Conservation (phyloP, 805 yeast genomes). For the Naumovozyma baii region DNA sequence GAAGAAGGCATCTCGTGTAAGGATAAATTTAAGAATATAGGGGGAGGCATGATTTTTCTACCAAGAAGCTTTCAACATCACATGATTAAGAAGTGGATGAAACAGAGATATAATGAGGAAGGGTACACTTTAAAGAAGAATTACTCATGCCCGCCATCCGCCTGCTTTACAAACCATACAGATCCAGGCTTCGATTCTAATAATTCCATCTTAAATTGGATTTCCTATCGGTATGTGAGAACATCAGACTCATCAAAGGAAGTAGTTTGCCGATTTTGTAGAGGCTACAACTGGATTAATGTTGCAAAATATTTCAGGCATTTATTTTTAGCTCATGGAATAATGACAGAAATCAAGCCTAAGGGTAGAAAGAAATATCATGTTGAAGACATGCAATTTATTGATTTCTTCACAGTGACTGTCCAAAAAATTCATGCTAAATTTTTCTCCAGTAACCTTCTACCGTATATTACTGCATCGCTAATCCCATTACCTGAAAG, state of each 20-base stretch:
- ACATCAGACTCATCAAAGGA: slow-evolving; percentile 6
- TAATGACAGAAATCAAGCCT: slow-evolving; percentile 6
- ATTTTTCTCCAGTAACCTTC: slow-evolving; percentile 9
- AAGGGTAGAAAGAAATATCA: neutral
- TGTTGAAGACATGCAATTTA: neutral
- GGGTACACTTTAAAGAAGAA: slow-evolving; percentile 11
- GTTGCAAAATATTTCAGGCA: slow-evolving; percentile 10
- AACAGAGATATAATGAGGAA: slow-evolving; percentile 5
- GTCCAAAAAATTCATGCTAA: slow-evolving; percentile 4
- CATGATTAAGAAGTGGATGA: slow-evolving; percentile 10
- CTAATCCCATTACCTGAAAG: slow-evolving; percentile 14
- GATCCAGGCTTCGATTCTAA: neutral
- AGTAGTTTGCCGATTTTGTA: slow-evolving; percentile 16
- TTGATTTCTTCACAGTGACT: slow-evolving; percentile 3
- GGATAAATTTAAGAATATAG: neutral
- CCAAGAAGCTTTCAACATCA: slow-evolving; percentile 20
- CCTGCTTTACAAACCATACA: slow-evolving; percentile 1
- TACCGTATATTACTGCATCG: slow-evolving; percentile 5
- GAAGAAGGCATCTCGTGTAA: slow-evolving; percentile 2
- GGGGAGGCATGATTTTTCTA: neutral
- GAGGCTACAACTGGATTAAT: slow-evolving; percentile 17
- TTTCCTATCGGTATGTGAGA: slow-evolving; percentile 8
- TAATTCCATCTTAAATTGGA: slow-evolving; percentile 2
- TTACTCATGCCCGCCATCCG: slow-evolving; percentile 11
- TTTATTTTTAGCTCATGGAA: slow-evolving; percentile 18